A percentile compares a stretch with the other conserved stretches of the same genome.
These are phyloP conservation scores for Leptographium lundbergii DNA, from an alignment of 2,329 filamentous ascomycete species.

Conservation along the genomic window DNA sequence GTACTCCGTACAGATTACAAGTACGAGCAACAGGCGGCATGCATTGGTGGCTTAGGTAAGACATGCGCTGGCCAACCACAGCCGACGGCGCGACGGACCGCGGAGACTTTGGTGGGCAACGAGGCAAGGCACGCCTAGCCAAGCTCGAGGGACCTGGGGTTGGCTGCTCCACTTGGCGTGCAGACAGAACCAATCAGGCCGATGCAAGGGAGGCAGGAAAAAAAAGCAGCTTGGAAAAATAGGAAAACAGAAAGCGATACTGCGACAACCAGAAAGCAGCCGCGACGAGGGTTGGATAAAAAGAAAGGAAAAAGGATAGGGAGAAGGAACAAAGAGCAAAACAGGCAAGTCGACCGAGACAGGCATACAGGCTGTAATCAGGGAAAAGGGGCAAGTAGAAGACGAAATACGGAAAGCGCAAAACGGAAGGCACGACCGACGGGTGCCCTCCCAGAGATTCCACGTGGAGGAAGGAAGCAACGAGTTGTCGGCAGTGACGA, in stretches of 20 bases:
- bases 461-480: neutral
- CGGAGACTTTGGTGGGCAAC: neutral
- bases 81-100: neutral
- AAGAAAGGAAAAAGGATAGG: neutral
- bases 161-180: neutral
- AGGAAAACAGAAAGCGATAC: neutral
- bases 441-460: neutral
- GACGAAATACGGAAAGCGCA: neutral
- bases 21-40: too few relatives aligned
- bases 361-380: neutral
- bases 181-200: neutral
- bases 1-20: too few relatives aligned
- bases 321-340: neutral
- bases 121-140: neutral
- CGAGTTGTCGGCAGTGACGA: neutral
- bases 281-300: neutral
- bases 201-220: neutral
- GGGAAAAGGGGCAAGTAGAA: neutral
- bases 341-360: neutral
- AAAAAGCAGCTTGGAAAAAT: neutral
- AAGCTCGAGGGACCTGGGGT: neutral
- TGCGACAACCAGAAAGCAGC: neutral
- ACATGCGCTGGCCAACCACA: neutral
- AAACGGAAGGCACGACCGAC: neutral
- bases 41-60: neutral